Evolutionary conservation across 305 asterid species (phyloP), one percentile per base, ranked within the genome.

Genomic region (Withania somnifera): DNA sequence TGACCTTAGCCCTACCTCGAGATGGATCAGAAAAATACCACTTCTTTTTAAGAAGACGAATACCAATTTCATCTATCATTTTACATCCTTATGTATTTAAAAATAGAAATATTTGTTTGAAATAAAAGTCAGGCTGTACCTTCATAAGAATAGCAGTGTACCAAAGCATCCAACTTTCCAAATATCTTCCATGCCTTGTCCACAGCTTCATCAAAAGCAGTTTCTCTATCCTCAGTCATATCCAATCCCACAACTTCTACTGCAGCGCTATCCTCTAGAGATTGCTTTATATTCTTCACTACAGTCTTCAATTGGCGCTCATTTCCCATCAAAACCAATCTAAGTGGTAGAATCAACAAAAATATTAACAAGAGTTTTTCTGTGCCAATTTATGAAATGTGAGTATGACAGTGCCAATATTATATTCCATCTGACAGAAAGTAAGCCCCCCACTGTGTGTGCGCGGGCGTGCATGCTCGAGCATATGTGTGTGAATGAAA

Each of bases 321-420:
- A 10, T 93, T 77, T 77, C 99, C 99, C 95, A 91, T 71, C 91
- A 95, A 82, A 73, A 91, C 98, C 88, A 95, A 68, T 84, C 98
- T 90, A 34, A 45, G 52, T 28, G 13, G 58, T 15, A 79, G 36
- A 19, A 30, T 6, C 6, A 78, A 45, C 32, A 57, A 78, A 69
- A 32, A 3, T 17, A 82, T 66, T 68, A 17, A 13, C 24, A 47
- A 73, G 42, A 47, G 60, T 17, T 73, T 4, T 47, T 73, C 2
- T 47, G 26, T 26, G 60, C 79, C 58, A 0, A 73, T n/a, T n/a
- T n/a, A n/a, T 15, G 78, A 42, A 38, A 73, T 73, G 42, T 2
- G 24, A 73, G 60, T 73, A 47, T 73, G 38, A 42, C 57, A 71
- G 57, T 26, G 60, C 38, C 57, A 22, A 22, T 42, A 40, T 32